Percentiles rank a stretch among this genome's conserved stretches.
These are phyloP conservation scores for Poteriospumella lacustris DNA, from an alignment of 108 stramenopile species.

Conservation along the genomic window DNA sequence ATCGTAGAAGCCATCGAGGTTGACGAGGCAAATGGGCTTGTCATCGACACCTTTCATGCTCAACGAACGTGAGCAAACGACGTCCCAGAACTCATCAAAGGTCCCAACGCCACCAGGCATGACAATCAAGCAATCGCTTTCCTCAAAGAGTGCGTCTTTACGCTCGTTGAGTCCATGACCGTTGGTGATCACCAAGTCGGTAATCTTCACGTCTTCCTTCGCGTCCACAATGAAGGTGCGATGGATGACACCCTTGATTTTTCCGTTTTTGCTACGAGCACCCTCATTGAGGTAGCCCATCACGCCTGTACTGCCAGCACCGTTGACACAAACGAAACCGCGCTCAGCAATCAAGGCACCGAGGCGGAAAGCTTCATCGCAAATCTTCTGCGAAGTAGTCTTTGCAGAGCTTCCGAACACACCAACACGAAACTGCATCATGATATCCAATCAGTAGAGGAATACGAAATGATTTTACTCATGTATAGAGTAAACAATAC, in stretches of 20 bases:
- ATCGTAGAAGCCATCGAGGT: slow-evolving; percentile 22
- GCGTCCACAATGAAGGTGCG: slow-evolving; percentile 78
- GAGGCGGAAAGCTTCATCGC: background rate
- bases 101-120: slow-evolving; percentile 78
- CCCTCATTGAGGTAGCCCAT: slow-evolving; percentile 79
- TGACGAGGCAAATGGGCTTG: background rate
- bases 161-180: slow-evolving; percentile 77
- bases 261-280: slow-evolving; percentile 60
- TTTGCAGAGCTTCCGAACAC: background rate
- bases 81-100: slow-evolving; percentile 53
- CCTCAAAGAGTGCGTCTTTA: slow-evolving; percentile 69
- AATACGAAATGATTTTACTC: too few species aligned
- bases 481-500: too few species aligned
- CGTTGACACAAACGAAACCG: slow-evolving; percentile 56
- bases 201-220: slow-evolving; percentile 52
- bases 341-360: background rate
- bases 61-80: background rate
- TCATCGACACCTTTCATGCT: background rate
- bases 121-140: slow-evolving; percentile 72
- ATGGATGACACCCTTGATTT: slow-evolving; percentile 80
- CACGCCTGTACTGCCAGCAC: slow-evolving; percentile 59
- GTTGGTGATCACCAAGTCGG: slow-evolving; percentile 58
- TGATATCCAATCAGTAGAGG: too few species aligned
- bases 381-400: background rate
- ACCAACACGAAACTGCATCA: background rate